Base-by-base conservation (phyloP, 1,284 basidiomycete genomes). In the Pascua sp. region DNA sequence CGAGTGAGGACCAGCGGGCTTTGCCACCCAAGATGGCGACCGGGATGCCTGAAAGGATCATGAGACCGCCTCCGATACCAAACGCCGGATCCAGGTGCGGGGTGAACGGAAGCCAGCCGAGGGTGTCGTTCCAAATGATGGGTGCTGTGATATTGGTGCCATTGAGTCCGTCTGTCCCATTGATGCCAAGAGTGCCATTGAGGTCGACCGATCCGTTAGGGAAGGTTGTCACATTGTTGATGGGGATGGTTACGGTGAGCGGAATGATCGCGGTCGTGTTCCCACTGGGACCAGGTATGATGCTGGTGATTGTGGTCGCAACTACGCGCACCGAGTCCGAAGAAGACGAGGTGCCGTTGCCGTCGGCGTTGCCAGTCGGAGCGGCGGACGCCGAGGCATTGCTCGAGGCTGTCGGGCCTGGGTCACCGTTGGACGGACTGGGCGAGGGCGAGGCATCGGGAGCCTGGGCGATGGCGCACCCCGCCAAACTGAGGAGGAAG, bases 1-100 rank as follows among this genome's bases (percentile, higher is more conserved):
- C 94, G 79, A 93, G 87, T 9, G 91, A 91, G n/a, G 90, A 88
- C 91, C 91, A 92, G 82, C 91, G 81, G 73, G 93, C 93, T 81
- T 92, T 93, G 77, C 92, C 90, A 17, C 94, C 94, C 76, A 90
- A 86, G 66, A 91, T 91, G 1, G 89, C 88, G 61, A 90, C 90
- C 4, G 91, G 90, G 13, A 94, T 80, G 55, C 94, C 94, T 8
- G 89, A 90, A 50, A 95, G 67, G 66, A 97, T 92, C 70, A 97
- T 85, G 63, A 96, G 77, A 8, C 84, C 90, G 50, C 94, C 94
- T 8, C 94, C 83, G 12, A 94, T 87, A 40, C 88, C 92, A 75
- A 93, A 97, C 13, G 86, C 91, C 13, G 90, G 88, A 69, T 94
- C 90, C 50, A 97, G 80, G 67, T 79, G 84, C 32, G 93, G 91